Evolutionary conservation across 805 yeast genomes (phyloP), one percentile per base, ranked within the genome.

Genomic region (Tetrapisispora phaffii): DNA sequence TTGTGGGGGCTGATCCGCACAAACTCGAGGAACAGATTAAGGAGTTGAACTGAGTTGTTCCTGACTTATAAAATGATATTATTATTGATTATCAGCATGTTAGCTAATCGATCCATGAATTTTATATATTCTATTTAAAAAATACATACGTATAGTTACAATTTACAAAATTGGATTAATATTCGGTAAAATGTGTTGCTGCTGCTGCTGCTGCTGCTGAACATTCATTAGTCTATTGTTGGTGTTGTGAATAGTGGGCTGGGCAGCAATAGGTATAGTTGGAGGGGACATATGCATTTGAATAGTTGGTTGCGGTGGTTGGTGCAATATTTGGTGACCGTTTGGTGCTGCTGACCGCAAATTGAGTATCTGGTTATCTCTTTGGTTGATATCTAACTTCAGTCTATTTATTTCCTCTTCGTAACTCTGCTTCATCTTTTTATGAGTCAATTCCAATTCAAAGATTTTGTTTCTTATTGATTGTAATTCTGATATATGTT

Each of bases 351-450:
- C 10, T 9, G 37, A 34, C 20, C 41, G 33, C 12, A 38, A 38
- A 26, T 10, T 38, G 19, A 26, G 24, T 34, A 69, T 65, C 56
- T 73, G 71, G 62, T 90, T 75, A 60, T 85, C 94, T 56, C 89
- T 73, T 58, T 74, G 77, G 56, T 87, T 96, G 53, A 90, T 73
- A 62, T 88, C 96, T 51, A 80, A 79, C 65, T 90, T 88, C 65
- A 90, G 74, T 54, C 93, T 74, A 60, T 78, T 71, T 46, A 93
- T 84, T 67, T 90, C 97, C 57, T 85, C 95, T 65, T 90, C 97
- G 67, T 90, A 93, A 39, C 89, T 88, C 59, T 90, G 97, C 68
- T 90, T 89, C 76, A 93, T 85, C 62, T 86, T 85, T 55, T 95
- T 76, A 70, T 90, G 97, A 34, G 95, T 90, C 75, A 82, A 77